Evolutionary conservation across 805 yeast species (phyloP), one percentile per base, ranked within the genome.

Genomic region (Myxozyma mucilagina): DNA sequence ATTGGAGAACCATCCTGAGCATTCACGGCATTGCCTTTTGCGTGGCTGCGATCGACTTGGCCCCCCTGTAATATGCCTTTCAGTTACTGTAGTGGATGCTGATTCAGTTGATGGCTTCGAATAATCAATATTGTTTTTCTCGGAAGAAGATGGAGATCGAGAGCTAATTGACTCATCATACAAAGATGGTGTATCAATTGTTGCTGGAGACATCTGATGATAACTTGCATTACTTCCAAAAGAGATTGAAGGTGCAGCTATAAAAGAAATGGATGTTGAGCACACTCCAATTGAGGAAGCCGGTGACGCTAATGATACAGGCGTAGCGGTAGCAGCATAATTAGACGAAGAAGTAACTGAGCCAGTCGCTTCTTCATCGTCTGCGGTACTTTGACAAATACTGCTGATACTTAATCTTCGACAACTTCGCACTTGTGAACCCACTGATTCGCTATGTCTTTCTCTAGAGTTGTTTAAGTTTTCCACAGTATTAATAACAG

Each of bases 21-120:
- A 87, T 56, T 83, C 84, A 0, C 88, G 86, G 70, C 94, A 87
- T 73, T 85, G 87, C 71, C 85, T 81, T 79, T 85, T 87, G 74
- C 82, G 83, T 14, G 61, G 38, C n/a, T 61, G 61, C 31, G 45
- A 6, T 13, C 63, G 59, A 20, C 31, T 39, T 36, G 61, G 61
- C 6, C 59, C 59, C 11, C 51, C 54, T n/a, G 32, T 48, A 14
- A 10, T 2, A 6, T 35, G 24, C 8, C 38, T 45, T 7, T 35
- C 18, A 29, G 45, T 50, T 14, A 45, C 38, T 4, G 54, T n/a
- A 7, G 54, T 24, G 29, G 29, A 24, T 24, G 4, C 29, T 24
- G 29, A 24, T 24, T 24, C 29, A 3, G 29, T 24, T 24, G 29
- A 24, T 24, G 29, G 4, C 2, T 24, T 24, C 29, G 29, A 24